phyloP scores from a whole-genome alignment of 495 filamentous ascomycete genomes.

The Neurospora pannonica region DNA sequence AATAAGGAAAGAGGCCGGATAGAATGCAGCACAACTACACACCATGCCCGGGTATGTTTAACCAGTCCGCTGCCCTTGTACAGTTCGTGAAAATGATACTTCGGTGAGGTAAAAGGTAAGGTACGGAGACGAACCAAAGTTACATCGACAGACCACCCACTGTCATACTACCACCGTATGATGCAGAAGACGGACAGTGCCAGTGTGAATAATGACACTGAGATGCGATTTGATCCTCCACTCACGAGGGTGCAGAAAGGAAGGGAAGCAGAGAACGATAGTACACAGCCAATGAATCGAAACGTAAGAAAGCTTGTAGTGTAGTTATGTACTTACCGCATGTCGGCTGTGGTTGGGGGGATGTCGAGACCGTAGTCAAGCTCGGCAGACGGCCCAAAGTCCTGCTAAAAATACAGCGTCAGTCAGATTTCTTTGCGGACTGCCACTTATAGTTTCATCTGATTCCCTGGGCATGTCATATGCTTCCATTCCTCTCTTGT shows the following conservation, averaged over 20 bases:
- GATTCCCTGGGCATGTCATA: neutral
- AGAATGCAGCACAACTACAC: neutral
- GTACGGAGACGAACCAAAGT: neutral
- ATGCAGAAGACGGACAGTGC: neutral
- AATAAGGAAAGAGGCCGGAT: neutral
- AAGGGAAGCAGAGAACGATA: neutral
- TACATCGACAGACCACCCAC: neutral
- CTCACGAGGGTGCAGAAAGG: neutral
- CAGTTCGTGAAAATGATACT: neutral
- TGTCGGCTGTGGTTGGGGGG: slow-evolving; percentile 32
- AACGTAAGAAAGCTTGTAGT: slow-evolving; percentile 3
- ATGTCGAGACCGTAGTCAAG: slow-evolving; percentile 38
- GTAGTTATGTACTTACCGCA: slow-evolving; percentile 34
- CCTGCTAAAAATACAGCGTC: slow-evolving; percentile 27
- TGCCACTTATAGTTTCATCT: neutral
- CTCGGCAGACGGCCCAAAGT: slow-evolving; percentile 40
- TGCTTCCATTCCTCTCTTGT: slow-evolving; percentile 13
- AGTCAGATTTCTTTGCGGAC: slow-evolving; percentile 10
- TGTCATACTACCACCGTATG: neutral
- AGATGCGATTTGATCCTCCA: neutral
- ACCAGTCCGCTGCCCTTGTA: neutral
- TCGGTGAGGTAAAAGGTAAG: neutral
- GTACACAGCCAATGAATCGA: neutral
- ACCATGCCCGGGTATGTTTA: neutral
- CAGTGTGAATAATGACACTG: neutral